Evolutionary conservation across 495 filamentous ascomycete genomes (phyloP), one percentile per base, ranked within the genome.

Genomic region (Chaetomium fimeti): DNA sequence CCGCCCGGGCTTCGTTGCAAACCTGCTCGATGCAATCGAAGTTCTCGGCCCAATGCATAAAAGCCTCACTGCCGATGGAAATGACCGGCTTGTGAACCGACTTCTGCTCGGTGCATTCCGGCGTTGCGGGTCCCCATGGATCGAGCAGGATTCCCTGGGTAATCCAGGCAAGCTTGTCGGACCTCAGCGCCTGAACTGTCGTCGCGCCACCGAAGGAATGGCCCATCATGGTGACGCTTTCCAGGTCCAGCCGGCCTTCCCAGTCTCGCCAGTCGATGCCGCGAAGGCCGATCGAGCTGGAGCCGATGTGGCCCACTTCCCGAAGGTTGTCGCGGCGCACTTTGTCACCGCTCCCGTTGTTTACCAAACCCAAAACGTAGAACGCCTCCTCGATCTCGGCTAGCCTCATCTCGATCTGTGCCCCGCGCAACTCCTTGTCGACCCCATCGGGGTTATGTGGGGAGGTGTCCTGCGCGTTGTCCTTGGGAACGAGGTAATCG

Each of bases 161-260:
- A 36, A 87, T 72, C 69, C 79, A 84, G 36, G 69, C 60, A 62
- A 85, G 82, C 72, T 52, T 83, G 75, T 42, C 68, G 42, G 81
- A 70, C 49, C 84, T 75, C 32, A 86, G 71, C 29, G 88, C 76
- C 68, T 89, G 86, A 13, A 86, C 79, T 52, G 82, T 81, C 28
- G 85, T 87, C 9, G 86, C 81, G 16, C 83, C 85, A 18, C 87
- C 88, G 57, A 90, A 90, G 5, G 81, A 85, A 67, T 90, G 88
- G 6, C 88, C 88, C 61, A 83, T 82, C 74, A 78, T 83, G 20
- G 82, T 83, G n/a, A 89, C 78, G 16, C 77, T 77, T 13, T 83
- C 81, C 6, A 88, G 79, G 42, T 75, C 76, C 36, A 84, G 69
- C 13, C 73, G 65, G 54, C 68, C 59, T 62, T 65, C 59, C 73